Base-by-base conservation (phyloP, 2,329 filamentous ascomycete species). In the Alternaria triticina region DNA sequence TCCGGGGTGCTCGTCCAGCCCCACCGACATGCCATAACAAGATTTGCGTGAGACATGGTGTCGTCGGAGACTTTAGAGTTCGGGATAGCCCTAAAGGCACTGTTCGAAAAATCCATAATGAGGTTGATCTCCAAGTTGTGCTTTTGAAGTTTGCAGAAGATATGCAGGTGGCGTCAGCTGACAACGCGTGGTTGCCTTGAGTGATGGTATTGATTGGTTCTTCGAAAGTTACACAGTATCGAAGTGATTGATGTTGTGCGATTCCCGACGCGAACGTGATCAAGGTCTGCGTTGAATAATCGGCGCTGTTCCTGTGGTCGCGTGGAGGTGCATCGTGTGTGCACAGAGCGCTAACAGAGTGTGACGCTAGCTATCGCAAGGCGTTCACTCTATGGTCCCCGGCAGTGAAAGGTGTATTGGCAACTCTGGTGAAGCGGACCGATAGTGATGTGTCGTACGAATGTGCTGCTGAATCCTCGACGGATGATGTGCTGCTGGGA, bases 21-120 rank as follows among this genome's bases (percentile, higher is more conserved):
- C 70, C 75, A 79, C 54, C 74, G 72, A 63, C 75, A 77, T 17
- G 74, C 68, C 70, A 76, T 75, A 7, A 79, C 73, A 22, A 75
- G 57, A 46, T 77, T 73, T 20, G 75, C 65, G 52, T 79, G 76
- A 44, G 73, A 71, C 69, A 79, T 77, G 9, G 72, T 74, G 57
- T 78, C 75, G 45, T 70, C 61, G 27, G 76, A 79, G 30, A 77
- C 64, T 54, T 70, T 70, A 13, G 68, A 57, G 25, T 44, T 57
- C 4, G 66, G 23, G 17, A 57, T 57, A 28, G 62, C 61, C 33
- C 64, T 67, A 58, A 77, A 77, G 36, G 68, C 71, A 62, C 64
- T 70, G 54, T 65, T 75, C 12, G 75, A 77, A 60, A 78, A 77
- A 47, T 77, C 72, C 75, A 78, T 78, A 40, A 7, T 28, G 52